phyloP scores from a whole-genome alignment of 352 stramenopile species.

The Phytophthora citricola region DNA sequence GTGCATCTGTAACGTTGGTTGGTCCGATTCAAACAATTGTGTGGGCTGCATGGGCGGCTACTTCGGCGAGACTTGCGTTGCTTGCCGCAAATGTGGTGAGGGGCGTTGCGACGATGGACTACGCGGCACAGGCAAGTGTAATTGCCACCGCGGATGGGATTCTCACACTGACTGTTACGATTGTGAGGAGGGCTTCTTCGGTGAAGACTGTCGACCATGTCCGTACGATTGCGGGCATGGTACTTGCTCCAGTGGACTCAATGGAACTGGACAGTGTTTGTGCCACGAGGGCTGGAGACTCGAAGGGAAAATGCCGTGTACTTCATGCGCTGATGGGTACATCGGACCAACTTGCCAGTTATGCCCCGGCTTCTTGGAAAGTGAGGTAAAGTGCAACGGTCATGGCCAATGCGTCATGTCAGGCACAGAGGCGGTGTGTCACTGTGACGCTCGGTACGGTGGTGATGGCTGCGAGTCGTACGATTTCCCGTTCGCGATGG shows the following conservation, averaged over 20 bases:
- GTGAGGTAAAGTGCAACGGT: conserved; percentile 69
- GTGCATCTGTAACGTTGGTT: conserved; percentile 87
- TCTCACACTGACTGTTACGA: conserved; percentile 81
- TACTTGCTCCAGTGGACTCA: conserved; percentile 75
- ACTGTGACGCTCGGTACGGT: conserved; percentile 80
- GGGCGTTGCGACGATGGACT: conserved; percentile 84
- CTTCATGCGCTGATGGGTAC: conserved; percentile 76
- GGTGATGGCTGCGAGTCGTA: conserved; percentile 82
- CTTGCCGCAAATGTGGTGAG: conserved; percentile 82
- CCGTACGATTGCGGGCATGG: conserved; percentile 80
- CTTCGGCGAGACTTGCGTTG: conserved; percentile 71
- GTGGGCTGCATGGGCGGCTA: conserved; percentile 89
- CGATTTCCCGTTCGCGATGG: conserved; percentile 87
- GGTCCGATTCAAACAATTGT: conserved; percentile 90
- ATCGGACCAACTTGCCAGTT: conserved; percentile 74
- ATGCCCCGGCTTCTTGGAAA: conserved; percentile 80
- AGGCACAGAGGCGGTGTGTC: conserved; percentile 60
- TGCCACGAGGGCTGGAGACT: conserved; percentile 81
- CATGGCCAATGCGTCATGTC: conserved; percentile 72
- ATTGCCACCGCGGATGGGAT: conserved; percentile 85
- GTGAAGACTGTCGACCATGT: conserved; percentile 72
- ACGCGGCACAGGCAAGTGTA: conserved; percentile 76
- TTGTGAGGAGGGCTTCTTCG: conserved; percentile 84
- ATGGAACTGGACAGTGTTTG: conserved; percentile 80
- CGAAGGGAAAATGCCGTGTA: conserved; percentile 69